Percentiles rank a stretch among this genome's conserved stretches.
Evolutionary conservation across 768 basidiomycete species (phyloP).

Genomic region (Terana coerulea): DNA sequence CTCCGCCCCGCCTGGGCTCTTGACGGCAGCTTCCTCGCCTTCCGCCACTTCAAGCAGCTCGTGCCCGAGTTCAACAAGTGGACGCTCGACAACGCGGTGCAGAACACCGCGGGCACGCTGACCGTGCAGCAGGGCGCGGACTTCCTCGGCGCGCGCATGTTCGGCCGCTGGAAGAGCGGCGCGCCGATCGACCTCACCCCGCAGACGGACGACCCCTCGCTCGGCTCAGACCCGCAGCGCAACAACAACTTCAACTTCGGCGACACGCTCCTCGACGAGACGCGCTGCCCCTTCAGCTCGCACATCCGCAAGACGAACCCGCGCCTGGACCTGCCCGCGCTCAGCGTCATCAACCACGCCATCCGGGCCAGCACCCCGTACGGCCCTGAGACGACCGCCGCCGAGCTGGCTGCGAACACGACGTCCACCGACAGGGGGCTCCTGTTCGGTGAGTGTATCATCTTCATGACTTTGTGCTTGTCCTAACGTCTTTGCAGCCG

Average conservation of each 20-base stretch:
- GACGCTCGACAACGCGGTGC: slow-evolving; percentile 20
- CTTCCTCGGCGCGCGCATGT: slow-evolving; percentile 30
- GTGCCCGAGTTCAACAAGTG: slow-evolving; percentile 34
- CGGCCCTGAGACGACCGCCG: slow-evolving; percentile 44
- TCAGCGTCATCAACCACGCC: slow-evolving; percentile 30
- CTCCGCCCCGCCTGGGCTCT: slow-evolving; percentile 30
- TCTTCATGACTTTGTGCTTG: not conserved
- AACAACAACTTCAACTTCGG: slow-evolving; percentile 28
- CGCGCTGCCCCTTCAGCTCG: slow-evolving; percentile 30
- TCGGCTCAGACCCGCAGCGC: slow-evolving; percentile 23
- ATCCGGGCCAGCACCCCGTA: slow-evolving; percentile 48
- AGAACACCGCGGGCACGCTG: slow-evolving; percentile 13
- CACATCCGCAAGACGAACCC: slow-evolving; percentile 28
- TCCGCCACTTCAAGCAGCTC: slow-evolving; percentile 29
- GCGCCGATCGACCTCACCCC: slow-evolving; percentile 28
- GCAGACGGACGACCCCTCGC: slow-evolving; percentile 20
- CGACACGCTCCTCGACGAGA: slow-evolving; percentile 17
- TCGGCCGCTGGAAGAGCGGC: slow-evolving; percentile 33
- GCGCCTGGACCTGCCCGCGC: slow-evolving; percentile 20
- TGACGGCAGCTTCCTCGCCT: slow-evolving; percentile 29
- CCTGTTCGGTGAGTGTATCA: slow-evolving; percentile 28
- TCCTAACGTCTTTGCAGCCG: slow-evolving; percentile 14
- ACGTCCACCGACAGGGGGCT: slow-evolving; percentile 47
- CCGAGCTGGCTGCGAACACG: slow-evolving; percentile 32
- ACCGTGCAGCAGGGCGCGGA: slow-evolving; percentile 21